phyloP scores from a whole-genome alignment of 1,139 yeast species.

The Saccharomyces hybrid region DNA sequence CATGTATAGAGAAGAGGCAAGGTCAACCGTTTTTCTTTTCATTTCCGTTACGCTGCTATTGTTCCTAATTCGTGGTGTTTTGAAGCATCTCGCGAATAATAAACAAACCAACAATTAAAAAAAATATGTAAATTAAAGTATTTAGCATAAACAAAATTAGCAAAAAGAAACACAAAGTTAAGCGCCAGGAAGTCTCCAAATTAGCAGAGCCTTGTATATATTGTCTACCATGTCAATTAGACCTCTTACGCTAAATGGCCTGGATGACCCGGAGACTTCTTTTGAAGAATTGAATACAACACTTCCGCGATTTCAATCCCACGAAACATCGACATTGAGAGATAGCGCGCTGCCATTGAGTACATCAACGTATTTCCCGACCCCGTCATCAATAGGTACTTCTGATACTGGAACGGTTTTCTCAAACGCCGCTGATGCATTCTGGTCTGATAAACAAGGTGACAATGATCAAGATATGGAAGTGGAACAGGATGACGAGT shows the following conservation, averaged over 20 bases:
- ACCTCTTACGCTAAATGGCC: constrained; percentile 14
- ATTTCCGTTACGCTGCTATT: too few species aligned
- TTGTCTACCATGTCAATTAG: constrained; percentile 13
- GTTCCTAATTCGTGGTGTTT: too few species aligned
- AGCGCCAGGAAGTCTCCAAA: too few species aligned
- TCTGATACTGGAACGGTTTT: constrained; percentile 26
- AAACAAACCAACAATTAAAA: too few species aligned
- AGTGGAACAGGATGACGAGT: constrained; percentile 18
- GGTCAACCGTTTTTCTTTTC: too few species aligned
- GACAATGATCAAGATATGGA: constrained; percentile 18
- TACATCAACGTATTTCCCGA: constrained; percentile 7
- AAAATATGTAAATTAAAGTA: too few species aligned
- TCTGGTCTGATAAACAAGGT: constrained; percentile 1
- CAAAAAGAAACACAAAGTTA: too few species aligned
- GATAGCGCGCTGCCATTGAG: constrained; percentile 5
- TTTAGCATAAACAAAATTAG: too few species aligned
- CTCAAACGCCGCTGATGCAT: constrained; percentile 12
- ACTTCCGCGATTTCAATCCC: constrained; percentile 6
- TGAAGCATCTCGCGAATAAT: too few species aligned
- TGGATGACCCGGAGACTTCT: constrained; percentile 25
- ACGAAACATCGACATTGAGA: constrained; percentile 3
- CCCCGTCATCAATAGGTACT: constrained; percentile 25
- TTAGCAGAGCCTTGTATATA: too few species aligned
- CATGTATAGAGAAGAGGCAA: too few species aligned
- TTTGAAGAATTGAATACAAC: constrained; percentile 30